phyloP scores from a whole-genome alignment of 176 grass and related monocot genomes.

The Otatea glauca region DNA sequence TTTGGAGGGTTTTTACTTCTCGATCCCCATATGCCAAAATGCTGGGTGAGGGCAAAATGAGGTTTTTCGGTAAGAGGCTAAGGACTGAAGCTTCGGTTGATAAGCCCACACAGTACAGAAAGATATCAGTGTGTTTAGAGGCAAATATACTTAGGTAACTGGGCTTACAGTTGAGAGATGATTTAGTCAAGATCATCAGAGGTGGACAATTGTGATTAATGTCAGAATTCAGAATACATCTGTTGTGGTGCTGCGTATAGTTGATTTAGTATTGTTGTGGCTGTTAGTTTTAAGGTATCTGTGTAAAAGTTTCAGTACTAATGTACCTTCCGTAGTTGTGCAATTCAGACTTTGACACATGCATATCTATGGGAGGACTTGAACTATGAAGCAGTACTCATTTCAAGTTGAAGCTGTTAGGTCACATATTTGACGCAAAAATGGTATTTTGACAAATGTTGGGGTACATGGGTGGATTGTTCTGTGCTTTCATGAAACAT shows the following conservation, averaged over 20 bases:
- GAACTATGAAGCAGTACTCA: not conserved
- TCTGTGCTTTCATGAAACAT: not conserved
- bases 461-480: not conserved
- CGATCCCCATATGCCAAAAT: conserved; percentile 8
- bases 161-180: not conserved
- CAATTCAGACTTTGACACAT: not conserved
- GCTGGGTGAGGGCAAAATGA: not conserved
- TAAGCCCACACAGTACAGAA: not conserved
- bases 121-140: not conserved
- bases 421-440: not conserved
- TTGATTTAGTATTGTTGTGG: not conserved
- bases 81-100: not conserved
- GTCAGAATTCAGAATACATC: not conserved
- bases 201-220: not conserved
- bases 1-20: not conserved
- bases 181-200: conserved; percentile 10
- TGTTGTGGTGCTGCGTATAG: not conserved
- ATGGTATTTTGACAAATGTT: not conserved
- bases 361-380: not conserved
- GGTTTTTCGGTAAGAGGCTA: not conserved
- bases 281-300: not conserved
- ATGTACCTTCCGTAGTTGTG: not conserved
- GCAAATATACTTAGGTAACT: not conserved
- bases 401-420: conserved; percentile 21
- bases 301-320: not conserved